Percentiles rank a stretch among this genome's conserved stretches.
Evolutionary conservation across 139 green algal genomes (phyloP).

Genomic region (Cymbomonas tetramitiformis): DNA sequence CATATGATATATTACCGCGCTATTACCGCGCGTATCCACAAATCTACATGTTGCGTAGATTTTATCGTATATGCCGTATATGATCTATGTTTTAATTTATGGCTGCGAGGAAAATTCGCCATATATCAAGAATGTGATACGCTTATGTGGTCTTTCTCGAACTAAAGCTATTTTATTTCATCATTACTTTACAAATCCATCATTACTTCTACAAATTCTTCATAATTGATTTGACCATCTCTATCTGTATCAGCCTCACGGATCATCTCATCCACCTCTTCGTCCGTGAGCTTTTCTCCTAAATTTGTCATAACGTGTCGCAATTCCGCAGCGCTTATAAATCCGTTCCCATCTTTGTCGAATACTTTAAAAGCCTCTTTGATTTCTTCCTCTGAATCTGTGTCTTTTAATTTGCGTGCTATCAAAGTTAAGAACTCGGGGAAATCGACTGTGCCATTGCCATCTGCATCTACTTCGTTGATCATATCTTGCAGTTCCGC

Average conservation of each 20-base stretch:
- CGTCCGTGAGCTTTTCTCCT: constrained; percentile 80
- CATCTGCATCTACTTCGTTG: constrained; percentile 33
- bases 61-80: no score
- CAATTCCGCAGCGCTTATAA: constrained; percentile 83
- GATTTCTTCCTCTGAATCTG: constrained; percentile 64
- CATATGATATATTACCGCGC: no score
- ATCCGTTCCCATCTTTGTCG: constrained; percentile 92
- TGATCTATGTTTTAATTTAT: background rate
- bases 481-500: constrained; percentile 26
- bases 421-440: constrained; percentile 29
- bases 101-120: background rate
- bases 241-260: constrained; percentile 81
- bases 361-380: constrained; percentile 92
- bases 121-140: background rate
- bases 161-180: no score
- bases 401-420: constrained; percentile 29
- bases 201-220: no score
- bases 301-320: constrained; percentile 84
- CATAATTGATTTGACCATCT: constrained; percentile 76
- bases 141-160: background rate
- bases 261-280: constrained; percentile 97
- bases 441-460: constrained; percentile 33
- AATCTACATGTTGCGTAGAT: no score
- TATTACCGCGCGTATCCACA: no score
- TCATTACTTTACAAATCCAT: no score